phyloP scores from a whole-genome alignment of 805 yeast genomes.

The Barnettozyma wickerhamii region DNA sequence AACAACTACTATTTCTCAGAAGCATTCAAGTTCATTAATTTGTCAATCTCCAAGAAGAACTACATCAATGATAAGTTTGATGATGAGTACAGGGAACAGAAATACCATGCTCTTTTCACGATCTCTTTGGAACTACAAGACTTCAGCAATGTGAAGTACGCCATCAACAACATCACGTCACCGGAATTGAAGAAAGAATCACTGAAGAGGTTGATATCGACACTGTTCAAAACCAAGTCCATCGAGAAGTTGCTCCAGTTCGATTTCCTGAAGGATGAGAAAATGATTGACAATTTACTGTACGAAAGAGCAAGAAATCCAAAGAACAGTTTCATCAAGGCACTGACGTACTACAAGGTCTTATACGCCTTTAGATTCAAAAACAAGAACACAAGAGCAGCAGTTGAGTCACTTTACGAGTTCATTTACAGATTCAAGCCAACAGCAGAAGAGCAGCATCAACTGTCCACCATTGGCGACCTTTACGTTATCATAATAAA shows the following conservation, averaged over 20 bases:
- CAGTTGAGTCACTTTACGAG: conserved; percentile 39
- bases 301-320: conserved; percentile 24
- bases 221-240: conserved; percentile 35
- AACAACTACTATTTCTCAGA: conserved; percentile 25
- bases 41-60: conserved; percentile 19
- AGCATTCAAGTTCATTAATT: conserved; percentile 34
- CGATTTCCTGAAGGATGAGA: conserved; percentile 40
- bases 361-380: conserved; percentile 47
- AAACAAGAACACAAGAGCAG: conserved; percentile 48
- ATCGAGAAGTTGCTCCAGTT: conserved; percentile 36
- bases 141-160: conserved; percentile 31
- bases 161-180: conserved; percentile 25
- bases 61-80: conserved; percentile 18
- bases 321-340: conserved; percentile 25
- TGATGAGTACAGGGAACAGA: conserved; percentile 20
- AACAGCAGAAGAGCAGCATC: conserved; percentile 4
- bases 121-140: conserved; percentile 28
- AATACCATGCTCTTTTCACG: conserved; percentile 21
- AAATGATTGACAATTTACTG: conserved; percentile 39
- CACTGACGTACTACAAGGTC: conserved; percentile 43
- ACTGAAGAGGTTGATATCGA: conserved; percentile 32
- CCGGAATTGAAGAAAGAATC: conserved; percentile 19
- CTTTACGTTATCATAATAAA: conserved; percentile 38
- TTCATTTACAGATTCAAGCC: conserved; percentile 29
- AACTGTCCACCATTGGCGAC: conserved; percentile 25